Base-by-base conservation (phyloP, 2,329 filamentous ascomycete genomes). In the Aspergillus fumigatiaffinis region DNA sequence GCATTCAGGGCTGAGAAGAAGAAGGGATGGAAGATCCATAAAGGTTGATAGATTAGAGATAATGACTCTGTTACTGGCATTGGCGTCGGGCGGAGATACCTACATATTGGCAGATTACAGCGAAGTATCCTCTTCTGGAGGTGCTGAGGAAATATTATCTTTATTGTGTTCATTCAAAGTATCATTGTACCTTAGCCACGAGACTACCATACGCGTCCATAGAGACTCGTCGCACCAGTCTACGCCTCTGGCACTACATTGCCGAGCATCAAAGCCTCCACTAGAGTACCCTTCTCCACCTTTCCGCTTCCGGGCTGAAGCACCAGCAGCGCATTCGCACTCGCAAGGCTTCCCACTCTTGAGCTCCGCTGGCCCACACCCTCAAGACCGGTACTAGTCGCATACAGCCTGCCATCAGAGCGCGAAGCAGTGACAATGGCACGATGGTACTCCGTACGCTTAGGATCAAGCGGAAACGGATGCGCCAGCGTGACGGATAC, bases 381-480 rank as follows among this genome's bases (percentile, higher is more conserved):
- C 23, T 68, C 68, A 3, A 88, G 87, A 5, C 94, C 94, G 0
- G 94, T 99, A 68, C 91, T 96, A 29, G 79, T 84, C 0, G 92
- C 94, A 58, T 84, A 79, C 50, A 97, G 73, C 8, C 77, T 66
- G 0, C 92, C 92, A 66, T 92, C 87, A 0, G 63, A 70, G 10
- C 75, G 80, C 0, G 80, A 82, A 1, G 86, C 84, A 0, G 79
- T 80, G 2, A 96, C 86, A 2, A 91, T 77, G 0, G 87, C 92
- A n/a, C 94, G 88, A 71, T 97, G 93, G 73, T 95, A 99, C 72
- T 99, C 94, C 0, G 88, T 87, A 55, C 94, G 81, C 52, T 83
- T 79, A n/a, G 81, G 81, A 73, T 99, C 94, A 54, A 90, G 81
- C 1, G 78, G 76, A 52, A 97, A 85, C 49, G 91, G 85, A 57